Conservation (phyloP, 345 rosid genomes). For the Excoecaria agallocha region DNA sequence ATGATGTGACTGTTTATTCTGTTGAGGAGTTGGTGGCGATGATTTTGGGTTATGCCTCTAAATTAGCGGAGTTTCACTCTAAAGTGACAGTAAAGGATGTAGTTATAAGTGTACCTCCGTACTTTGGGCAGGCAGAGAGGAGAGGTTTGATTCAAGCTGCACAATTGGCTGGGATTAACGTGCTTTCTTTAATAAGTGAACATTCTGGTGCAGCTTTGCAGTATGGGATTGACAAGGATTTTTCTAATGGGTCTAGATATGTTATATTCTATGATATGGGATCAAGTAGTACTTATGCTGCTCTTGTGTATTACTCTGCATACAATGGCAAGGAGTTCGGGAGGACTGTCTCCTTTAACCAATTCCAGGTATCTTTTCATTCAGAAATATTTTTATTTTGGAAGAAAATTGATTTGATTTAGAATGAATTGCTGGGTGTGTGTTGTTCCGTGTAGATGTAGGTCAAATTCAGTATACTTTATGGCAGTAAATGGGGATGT, state of each 20-base stretch:
- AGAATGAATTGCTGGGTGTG: background rate
- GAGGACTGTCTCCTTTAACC: constrained; percentile 81
- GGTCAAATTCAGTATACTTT: background rate
- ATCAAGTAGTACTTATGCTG: constrained; percentile 79
- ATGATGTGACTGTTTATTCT: constrained; percentile 41
- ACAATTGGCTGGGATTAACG: constrained; percentile 87
- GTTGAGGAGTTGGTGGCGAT: constrained; percentile 92
- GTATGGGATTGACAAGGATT: constrained; percentile 97
- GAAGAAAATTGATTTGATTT: background rate
- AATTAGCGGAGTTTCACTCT: constrained; percentile 80
- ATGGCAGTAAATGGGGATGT: background rate
- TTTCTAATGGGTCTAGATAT: constrained; percentile 77
- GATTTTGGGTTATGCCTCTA: constrained; percentile 62
- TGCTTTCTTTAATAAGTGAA: constrained; percentile 74
- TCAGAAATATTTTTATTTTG: background rate
- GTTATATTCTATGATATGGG: constrained; percentile 98
- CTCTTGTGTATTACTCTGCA: constrained; percentile 85
- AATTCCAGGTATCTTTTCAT: constrained; percentile 67
- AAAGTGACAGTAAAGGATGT: constrained; percentile 63
- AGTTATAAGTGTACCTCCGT: constrained; percentile 84
- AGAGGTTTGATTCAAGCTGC: constrained; percentile 84
- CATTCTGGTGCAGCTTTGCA: constrained; percentile 97
- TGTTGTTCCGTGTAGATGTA: background rate
- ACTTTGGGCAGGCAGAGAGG: constrained; percentile 95
- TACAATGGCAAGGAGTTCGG: constrained; percentile 82